Conservation (phyloP, 139 green algal genomes). For the Coelastrella sp. region DNA sequence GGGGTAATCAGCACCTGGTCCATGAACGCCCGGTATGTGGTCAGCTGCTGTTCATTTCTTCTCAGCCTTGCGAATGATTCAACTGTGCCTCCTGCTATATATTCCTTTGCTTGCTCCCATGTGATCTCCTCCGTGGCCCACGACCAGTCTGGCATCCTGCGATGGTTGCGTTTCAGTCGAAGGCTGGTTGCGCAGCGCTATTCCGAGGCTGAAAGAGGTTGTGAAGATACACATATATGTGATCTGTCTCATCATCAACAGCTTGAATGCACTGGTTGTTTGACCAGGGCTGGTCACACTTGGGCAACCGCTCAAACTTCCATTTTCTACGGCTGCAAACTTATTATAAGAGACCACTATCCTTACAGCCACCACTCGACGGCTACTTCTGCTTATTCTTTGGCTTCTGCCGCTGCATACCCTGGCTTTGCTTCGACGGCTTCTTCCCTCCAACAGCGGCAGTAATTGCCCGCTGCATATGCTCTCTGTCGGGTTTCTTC, state of each 20-base stretch:
- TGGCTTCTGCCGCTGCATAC: neutral
- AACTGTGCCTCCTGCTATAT: constrained; percentile 40
- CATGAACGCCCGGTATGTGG: constrained; percentile 38
- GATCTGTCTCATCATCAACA: too few species aligned
- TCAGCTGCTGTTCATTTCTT: constrained; percentile 43
- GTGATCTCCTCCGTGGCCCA: constrained; percentile 28
- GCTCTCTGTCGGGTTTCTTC: constrained; percentile 27
- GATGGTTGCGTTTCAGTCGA: neutral
- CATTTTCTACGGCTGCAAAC: neutral
- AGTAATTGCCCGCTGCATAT: constrained; percentile 7
- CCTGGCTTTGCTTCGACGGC: neutral
- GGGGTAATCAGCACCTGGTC: constrained; percentile 27
- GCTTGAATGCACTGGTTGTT: neutral
- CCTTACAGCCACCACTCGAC: neutral
- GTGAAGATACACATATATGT: too few species aligned
- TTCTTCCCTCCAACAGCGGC: neutral
- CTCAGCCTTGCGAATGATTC: constrained; percentile 44
- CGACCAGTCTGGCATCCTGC: neutral
- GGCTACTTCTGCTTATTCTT: neutral
- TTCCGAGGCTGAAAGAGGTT: too few species aligned
- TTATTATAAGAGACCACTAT: neutral
- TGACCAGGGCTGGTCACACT: neutral
- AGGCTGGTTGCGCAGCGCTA: neutral
- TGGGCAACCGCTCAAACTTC: too few species aligned
- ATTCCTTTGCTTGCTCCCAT: constrained; percentile 37